Base-by-base conservation (phyloP, 345 rosid species). In the Nephelium lappaceum region DNA sequence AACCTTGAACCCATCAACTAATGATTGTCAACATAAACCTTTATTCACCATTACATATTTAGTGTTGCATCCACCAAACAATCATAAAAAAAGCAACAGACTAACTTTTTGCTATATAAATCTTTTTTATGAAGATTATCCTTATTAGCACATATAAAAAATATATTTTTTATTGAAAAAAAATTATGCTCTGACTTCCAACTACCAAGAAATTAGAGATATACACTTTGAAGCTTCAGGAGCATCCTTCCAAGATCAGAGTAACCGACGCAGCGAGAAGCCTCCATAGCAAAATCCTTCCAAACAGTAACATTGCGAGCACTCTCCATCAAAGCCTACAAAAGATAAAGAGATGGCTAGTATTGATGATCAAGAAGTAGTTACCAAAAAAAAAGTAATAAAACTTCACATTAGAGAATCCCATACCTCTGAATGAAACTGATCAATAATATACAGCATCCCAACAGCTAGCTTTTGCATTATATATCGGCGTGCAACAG, bases 241-340 rank as follows among this genome's bases (percentile, higher is more conserved):
- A 97, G 98, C 98, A 93, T 93, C 87, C 78, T 86, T 79, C 98
- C 98, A 66, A 97, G 92, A 69, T 91, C 97, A 73, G 85, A 81
- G 89, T 97, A 97, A 70, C 91, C 93, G 79, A 74, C 78, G 81
- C 98, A 89, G 62, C 82, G 90, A 23, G 99, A 89, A 83, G 95
- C 92, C 81, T 88, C 97, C 92, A 80, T 85, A n/a, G 98, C 96
- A 81, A 93, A 94, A 73, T 93, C 97, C 86, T 94, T 97, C 99
- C 99, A 97, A 49, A 90, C 86, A 74, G 79, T 79, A 80, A 94
- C 91, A 68, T 91, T 89, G 36, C 90, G 93, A 75, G 91, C 96
- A 75, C 86, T 76, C 77, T 94, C 98, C 65, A 83, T 69, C 67
- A 97, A 87, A 83, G 95, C 96, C 99, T 97, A 83, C 69, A 80